Percentiles rank a stretch among this genome's conserved stretches.
These are phyloP conservation scores for Penicillium coffeae DNA, from an alignment of 495 filamentous ascomycete genomes.

Conservation along the genomic window DNA sequence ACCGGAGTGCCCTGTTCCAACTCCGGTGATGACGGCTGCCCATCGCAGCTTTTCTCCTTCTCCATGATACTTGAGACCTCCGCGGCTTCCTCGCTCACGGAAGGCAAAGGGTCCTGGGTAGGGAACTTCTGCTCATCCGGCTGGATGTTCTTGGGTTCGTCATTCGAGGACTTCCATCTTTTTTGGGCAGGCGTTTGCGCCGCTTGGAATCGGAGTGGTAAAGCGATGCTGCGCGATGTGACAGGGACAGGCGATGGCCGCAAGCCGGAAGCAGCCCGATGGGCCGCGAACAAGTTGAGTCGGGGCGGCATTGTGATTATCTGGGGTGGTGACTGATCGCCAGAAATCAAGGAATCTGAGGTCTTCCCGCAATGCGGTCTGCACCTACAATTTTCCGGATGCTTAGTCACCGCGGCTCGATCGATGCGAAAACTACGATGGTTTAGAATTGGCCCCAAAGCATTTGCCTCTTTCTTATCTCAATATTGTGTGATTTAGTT, in stretches of 20 bases:
- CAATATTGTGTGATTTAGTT: not conserved
- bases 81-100: conserved; percentile 64
- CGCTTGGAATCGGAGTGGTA: conserved; percentile 21
- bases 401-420: conserved; percentile 6
- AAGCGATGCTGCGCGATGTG: conserved; percentile 24
- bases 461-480: not conserved
- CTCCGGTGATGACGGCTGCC: conserved; percentile 52
- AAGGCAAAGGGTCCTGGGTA: conserved; percentile 52
- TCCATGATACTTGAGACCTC: conserved; percentile 49
- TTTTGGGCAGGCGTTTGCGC: conserved; percentile 19
- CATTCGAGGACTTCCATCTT: conserved; percentile 39
- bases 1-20: conserved; percentile 63
- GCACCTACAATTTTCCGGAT: conserved; percentile 12
- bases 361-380: conserved; percentile 13
- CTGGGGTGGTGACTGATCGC: conserved; percentile 2
- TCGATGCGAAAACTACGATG: not conserved
- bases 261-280: conserved; percentile 31
- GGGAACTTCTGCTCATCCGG: conserved; percentile 43
- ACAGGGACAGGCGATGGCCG: conserved; percentile 25
- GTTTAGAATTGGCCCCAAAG: not conserved
- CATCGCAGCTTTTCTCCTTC: conserved; percentile 41
- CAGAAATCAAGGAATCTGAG: conserved; percentile 7
- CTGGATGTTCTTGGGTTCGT: conserved; percentile 39
- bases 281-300: conserved; percentile 36
- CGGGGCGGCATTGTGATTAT: conserved; percentile 34